These are phyloP conservation scores for Neurospora sp. DNA, from an alignment of 2,329 filamentous ascomycete species.

Conservation along the genomic window DNA sequence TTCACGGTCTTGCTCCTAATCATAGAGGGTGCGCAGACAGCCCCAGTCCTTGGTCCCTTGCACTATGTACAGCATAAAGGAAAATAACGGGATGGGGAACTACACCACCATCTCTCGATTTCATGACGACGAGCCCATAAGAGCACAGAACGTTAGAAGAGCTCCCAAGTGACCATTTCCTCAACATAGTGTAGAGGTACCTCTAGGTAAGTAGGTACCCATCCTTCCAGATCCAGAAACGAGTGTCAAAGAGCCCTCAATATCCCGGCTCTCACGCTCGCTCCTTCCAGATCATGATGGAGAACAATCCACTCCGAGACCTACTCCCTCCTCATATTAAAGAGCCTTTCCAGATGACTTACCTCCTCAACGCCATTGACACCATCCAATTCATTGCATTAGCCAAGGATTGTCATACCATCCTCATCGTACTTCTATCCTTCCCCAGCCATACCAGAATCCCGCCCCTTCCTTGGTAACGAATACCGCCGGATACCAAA, in stretches of 20 bases:
- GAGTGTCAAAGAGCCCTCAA: not conserved
- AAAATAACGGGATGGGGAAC: too few relatives aligned
- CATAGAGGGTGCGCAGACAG: too few relatives aligned
- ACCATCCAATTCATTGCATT: slow-evolving; percentile 99
- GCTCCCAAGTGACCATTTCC: too few relatives aligned
- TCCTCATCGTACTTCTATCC: not conserved
- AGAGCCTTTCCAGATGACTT: slow-evolving; percentile 84
- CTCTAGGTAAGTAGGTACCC: too few relatives aligned
- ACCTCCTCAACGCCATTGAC: slow-evolving; percentile 97
- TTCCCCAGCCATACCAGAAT: not conserved
- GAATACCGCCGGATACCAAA: not conserved
- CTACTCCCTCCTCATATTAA: slow-evolving; percentile 99
- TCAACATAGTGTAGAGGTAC: too few relatives aligned
- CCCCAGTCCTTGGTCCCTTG: too few relatives aligned
- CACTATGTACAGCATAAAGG: too few relatives aligned
- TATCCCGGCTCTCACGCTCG: not conserved
- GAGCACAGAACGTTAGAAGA: too few relatives aligned
- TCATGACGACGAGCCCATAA: too few relatives aligned
- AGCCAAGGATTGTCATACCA: slow-evolving; percentile 41
- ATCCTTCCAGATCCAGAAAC: too few relatives aligned
- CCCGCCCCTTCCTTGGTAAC: not conserved
- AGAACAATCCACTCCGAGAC: slow-evolving; percentile 99
- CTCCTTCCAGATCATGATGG: slow-evolving; percentile 98
- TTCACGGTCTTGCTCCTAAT: too few relatives aligned
- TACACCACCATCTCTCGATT: too few relatives aligned